Conservation (phyloP, 2,329 filamentous ascomycete genomes). For the Clonostachys sp. region DNA sequence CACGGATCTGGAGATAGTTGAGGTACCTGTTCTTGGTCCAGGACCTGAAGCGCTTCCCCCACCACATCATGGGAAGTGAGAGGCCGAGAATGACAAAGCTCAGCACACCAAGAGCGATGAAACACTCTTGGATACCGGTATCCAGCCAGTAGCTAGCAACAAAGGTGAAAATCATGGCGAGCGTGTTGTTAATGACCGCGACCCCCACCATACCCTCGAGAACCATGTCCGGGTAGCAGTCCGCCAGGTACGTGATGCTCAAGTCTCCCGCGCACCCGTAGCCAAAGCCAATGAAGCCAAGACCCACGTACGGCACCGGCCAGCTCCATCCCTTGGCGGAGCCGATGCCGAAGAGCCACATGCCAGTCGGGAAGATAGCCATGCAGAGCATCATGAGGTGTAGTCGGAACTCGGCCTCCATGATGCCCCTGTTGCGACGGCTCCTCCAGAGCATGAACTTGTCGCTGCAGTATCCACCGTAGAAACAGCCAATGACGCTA, state of each 20-base stretch:
- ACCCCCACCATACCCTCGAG: slow-evolving; percentile 55
- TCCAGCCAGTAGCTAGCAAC: slow-evolving; percentile 43
- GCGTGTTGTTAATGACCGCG: slow-evolving; percentile 50
- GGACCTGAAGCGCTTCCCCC: slow-evolving; percentile 41
- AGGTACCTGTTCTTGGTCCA: slow-evolving; percentile 41
- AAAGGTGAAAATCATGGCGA: slow-evolving; percentile 51
- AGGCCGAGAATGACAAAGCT: slow-evolving; percentile 44
- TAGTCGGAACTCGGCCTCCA: slow-evolving; percentile 49
- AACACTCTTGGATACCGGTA: slow-evolving; percentile 37
- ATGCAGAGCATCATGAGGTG: slow-evolving; percentile 46
- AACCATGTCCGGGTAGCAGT: slow-evolving; percentile 52
- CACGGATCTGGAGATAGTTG: slow-evolving; percentile 40
- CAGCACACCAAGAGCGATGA: slow-evolving; percentile 45
- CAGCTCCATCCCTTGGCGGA: slow-evolving; percentile 44
- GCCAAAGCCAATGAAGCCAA: slow-evolving; percentile 54
- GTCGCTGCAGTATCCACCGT: slow-evolving; percentile 53
- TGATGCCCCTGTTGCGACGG: slow-evolving; percentile 44
- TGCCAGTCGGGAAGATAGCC: slow-evolving; percentile 42
- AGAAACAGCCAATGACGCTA: slow-evolving; percentile 49
- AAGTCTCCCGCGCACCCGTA: slow-evolving; percentile 55
- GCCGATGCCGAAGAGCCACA: slow-evolving; percentile 49
- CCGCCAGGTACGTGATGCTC: slow-evolving; percentile 48
- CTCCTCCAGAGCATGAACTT: slow-evolving; percentile 51
- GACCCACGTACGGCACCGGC: slow-evolving; percentile 47
- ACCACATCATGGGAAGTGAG: slow-evolving; percentile 49